Conservation (phyloP, 768 basidiomycete genomes). For the Jaapia argillacea region DNA sequence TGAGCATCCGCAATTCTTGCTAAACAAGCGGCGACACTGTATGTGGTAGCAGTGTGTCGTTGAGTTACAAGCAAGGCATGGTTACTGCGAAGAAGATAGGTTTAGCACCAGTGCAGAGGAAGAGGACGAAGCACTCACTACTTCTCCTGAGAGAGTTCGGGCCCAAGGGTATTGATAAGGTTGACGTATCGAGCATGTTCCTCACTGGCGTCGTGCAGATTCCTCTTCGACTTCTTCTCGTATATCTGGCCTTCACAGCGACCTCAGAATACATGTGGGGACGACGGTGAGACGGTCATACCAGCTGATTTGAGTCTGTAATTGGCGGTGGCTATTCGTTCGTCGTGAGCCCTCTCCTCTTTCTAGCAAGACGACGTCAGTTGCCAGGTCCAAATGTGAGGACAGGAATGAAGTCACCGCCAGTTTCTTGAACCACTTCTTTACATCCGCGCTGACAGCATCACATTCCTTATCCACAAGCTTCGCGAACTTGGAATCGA, state of each 20-base stretch:
- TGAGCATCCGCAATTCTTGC: conserved; percentile 71
- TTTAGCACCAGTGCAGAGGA: background rate
- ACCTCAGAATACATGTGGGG: background rate
- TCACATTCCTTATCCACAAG: conserved; percentile 68
- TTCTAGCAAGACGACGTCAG: conserved; percentile 33
- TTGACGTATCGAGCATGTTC: conserved; percentile 75
- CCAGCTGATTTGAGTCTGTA: conserved; percentile 72
- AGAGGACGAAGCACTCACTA: conserved; percentile 35
- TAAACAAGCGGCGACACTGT: conserved; percentile 52
- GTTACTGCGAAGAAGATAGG: conserved; percentile 34
- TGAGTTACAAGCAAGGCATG: conserved; percentile 56
- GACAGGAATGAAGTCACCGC: too few relatives aligned
- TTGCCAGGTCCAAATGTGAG: background rate
- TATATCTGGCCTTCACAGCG: conserved; percentile 46
- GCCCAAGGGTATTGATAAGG: conserved; percentile 59
- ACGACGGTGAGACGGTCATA: conserved; percentile 13
- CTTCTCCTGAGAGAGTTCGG: conserved; percentile 75
- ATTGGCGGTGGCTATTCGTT: conserved; percentile 55
- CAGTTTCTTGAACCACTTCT: conserved; percentile 83
- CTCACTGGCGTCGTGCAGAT: conserved; percentile 50
- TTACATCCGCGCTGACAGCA: conserved; percentile 51
- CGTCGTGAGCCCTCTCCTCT: conserved; percentile 73
- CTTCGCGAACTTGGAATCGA: conserved; percentile 69
- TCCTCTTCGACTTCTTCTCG: conserved; percentile 77
- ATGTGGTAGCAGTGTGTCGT: conserved; percentile 46